Evolutionary conservation across 371 early-diverging fungal genomes (phyloP).

Genomic region (Cladochytrium tenue): DNA sequence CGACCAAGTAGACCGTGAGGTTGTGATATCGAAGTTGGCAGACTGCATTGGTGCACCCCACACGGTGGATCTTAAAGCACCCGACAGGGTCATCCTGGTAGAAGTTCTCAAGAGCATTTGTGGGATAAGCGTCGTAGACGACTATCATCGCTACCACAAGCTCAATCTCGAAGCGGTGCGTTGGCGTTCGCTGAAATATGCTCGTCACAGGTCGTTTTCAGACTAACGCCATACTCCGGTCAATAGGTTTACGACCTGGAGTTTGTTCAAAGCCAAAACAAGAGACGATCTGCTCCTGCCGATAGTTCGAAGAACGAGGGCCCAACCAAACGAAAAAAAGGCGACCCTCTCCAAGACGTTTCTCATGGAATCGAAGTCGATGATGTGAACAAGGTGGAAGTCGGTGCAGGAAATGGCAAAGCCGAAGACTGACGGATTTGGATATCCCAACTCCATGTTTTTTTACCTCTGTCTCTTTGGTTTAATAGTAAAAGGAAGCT

Average conservation of each 20-base stretch:
- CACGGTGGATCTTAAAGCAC: constrained; percentile 64
- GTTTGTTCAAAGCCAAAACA: neutral
- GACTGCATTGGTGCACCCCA: constrained; percentile 56
- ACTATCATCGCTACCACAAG: constrained; percentile 64
- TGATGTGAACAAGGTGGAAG: too few relatives aligned
- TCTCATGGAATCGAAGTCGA: too few relatives aligned
- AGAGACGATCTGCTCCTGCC: neutral
- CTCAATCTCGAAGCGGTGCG: constrained; percentile 64
- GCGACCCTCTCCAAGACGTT: too few relatives aligned
- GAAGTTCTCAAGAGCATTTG: constrained; percentile 75
- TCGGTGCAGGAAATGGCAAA: too few relatives aligned
- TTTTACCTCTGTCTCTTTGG: too few relatives aligned
- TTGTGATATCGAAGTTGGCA: constrained; percentile 59
- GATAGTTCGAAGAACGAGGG: neutral
- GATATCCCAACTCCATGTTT: too few relatives aligned
- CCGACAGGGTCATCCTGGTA: constrained; percentile 64
- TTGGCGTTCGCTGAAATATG: neutral
- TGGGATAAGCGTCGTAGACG: constrained; percentile 69
- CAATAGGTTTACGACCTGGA: constrained; percentile 10
- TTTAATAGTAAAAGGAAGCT: too few relatives aligned
- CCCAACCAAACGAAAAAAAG: neutral
- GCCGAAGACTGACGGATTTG: too few relatives aligned
- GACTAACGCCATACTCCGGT: neutral
- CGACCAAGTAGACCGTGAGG: constrained; percentile 56
- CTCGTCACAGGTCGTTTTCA: neutral